Percentiles rank a stretch among this genome's conserved stretches.
Conservation (phyloP, 2,329 filamentous ascomycete genomes). For the Diaporthe sp. region DNA sequence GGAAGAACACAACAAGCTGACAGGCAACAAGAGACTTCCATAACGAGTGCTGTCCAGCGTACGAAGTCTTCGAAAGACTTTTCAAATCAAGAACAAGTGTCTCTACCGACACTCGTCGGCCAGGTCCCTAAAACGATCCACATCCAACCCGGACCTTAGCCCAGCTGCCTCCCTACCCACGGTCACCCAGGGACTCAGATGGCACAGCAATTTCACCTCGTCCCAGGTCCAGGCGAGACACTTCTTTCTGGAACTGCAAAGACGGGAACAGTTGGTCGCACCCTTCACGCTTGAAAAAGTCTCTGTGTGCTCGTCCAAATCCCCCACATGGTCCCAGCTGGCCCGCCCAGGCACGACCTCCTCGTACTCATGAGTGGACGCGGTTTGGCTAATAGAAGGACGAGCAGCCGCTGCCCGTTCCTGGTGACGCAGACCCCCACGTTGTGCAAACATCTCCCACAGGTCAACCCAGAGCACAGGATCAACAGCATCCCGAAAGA, state of each 20-base stretch:
- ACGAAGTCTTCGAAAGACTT: not conserved
- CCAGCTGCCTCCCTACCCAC: constrained; percentile 53
- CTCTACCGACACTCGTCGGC: constrained; percentile 30
- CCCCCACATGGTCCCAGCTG: constrained; percentile 64
- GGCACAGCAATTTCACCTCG: constrained; percentile 53
- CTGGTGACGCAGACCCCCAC: not conserved
- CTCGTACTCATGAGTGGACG: constrained; percentile 53
- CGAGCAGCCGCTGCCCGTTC: not conserved
- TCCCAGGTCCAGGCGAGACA: constrained; percentile 68
- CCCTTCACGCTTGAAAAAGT: constrained; percentile 52
- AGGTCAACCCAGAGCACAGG: constrained; percentile 64
- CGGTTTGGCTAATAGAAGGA: constrained; percentile 13
- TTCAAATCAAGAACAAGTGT: not conserved
- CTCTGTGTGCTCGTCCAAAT: constrained; percentile 56
- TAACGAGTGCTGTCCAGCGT: not conserved
- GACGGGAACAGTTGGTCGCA: constrained; percentile 56
- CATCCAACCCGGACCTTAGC: constrained; percentile 55
- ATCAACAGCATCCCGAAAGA: constrained; percentile 52
- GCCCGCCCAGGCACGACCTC: constrained; percentile 49
- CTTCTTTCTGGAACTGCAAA: constrained; percentile 51
- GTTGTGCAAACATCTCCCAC: constrained; percentile 57
- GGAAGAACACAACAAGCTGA: too few relatives aligned
- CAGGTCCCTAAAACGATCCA: constrained; percentile 30
- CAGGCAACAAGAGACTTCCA: not conserved
- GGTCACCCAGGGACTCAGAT: constrained; percentile 63